Evolutionary conservation across 2,329 filamentous ascomycete species (phyloP).

Genomic region (Phaeosphaeria sp.): DNA sequence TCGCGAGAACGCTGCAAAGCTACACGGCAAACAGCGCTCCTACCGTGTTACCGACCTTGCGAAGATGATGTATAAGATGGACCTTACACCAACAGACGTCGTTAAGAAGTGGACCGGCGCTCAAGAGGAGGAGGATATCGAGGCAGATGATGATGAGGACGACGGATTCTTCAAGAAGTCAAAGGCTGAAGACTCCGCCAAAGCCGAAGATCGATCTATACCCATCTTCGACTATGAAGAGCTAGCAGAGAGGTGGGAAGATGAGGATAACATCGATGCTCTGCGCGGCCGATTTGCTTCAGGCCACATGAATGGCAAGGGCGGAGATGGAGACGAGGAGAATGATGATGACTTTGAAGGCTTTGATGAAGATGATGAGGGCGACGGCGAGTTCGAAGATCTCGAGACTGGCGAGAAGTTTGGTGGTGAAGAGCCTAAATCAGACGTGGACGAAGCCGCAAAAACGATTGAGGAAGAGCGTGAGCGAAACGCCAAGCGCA

Average conservation of each 20-base stretch:
- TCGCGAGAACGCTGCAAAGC: conserved; percentile 72
- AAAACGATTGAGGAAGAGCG: conserved; percentile 82
- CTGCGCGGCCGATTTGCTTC: conserved; percentile 79
- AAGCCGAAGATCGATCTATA: conserved; percentile 76
- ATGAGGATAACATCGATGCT: conserved; percentile 76
- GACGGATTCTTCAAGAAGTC: conserved; percentile 69
- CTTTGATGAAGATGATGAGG: conserved; percentile 66
- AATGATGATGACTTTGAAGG: conserved; percentile 64
- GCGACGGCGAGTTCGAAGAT: conserved; percentile 85
- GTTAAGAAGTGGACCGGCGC: conserved; percentile 81
- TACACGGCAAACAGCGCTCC: conserved; percentile 73
- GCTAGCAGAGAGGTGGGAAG: conserved; percentile 84
- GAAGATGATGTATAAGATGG: conserved; percentile 86
- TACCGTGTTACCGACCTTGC: conserved; percentile 85
- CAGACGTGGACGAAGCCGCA: conserved; percentile 53
- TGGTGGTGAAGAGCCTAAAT: conserved; percentile 47
- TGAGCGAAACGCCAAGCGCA: conserved; percentile 86
- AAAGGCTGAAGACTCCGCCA: conserved; percentile 56
- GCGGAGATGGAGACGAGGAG: conserved; percentile 45
- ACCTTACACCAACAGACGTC: conserved; percentile 76
- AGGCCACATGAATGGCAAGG: conserved; percentile 62
- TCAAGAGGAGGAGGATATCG: conserved; percentile 58
- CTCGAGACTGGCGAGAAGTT: conserved; percentile 77
- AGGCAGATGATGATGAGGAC: conserved; percentile 67
- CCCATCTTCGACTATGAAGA: conserved; percentile 81